A percentile compares a stretch with the other conserved stretches of the same genome.
Evolutionary conservation across 2,329 filamentous ascomycete genomes (phyloP).

Genomic region (Gyromitra esculenta): DNA sequence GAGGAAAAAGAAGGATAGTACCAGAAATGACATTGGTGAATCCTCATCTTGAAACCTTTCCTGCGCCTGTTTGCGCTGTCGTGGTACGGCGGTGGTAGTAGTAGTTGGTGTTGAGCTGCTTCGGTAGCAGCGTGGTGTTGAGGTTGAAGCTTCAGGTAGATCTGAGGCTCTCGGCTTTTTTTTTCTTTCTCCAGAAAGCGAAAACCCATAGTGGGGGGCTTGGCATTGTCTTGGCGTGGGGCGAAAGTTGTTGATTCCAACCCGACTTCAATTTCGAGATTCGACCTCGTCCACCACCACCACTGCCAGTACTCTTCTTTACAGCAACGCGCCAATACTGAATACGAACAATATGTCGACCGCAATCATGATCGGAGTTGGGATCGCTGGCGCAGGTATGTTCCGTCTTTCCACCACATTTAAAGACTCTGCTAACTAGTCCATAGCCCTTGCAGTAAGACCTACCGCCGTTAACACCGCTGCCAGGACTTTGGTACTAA

Average conservation of each 20-base stretch:
- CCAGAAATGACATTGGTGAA: conserved; percentile 54
- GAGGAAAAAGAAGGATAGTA: neutral
- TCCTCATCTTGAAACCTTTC: conserved; percentile 46
- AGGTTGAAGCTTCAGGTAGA: conserved; percentile 1
- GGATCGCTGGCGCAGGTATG: conserved; percentile 73
- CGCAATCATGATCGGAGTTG: conserved; percentile 68
- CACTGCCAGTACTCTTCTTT: neutral
- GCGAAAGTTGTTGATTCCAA: neutral
- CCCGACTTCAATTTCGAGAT: neutral
- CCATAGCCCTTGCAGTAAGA: conserved; percentile 45
- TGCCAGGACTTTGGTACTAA: conserved; percentile 20
- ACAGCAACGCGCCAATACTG: neutral
- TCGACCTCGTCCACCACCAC: conserved; percentile 7
- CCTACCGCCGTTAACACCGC: neutral
- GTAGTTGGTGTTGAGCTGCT: conserved; percentile 7
- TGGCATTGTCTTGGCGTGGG: conserved; percentile 38
- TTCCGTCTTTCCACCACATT: neutral
- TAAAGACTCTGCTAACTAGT: conserved; percentile 10
- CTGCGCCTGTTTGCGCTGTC: conserved; percentile 9
- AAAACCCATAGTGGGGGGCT: conserved; percentile 22
- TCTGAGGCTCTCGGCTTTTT: conserved; percentile 27
- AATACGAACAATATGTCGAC: conserved; percentile 66
- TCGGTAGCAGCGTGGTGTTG: conserved; percentile 11
- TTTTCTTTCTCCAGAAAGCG: neutral
- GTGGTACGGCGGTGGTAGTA: neutral